Base-by-base conservation (phyloP, 139 green algal genomes). In the Gonium pectorale region DNA sequence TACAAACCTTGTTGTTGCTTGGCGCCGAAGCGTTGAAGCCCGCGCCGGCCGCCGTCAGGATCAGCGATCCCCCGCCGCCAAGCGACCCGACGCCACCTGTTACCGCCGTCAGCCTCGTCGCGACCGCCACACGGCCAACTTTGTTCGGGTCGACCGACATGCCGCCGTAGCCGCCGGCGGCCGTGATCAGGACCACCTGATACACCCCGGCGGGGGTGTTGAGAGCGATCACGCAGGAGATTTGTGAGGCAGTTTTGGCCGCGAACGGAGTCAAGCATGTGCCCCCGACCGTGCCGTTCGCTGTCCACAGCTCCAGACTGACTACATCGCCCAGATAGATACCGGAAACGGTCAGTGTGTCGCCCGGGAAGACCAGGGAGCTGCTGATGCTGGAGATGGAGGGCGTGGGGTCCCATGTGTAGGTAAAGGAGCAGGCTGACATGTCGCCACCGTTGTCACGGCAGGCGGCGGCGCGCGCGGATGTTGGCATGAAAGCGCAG, bases 1-100 rank as follows among this genome's bases (percentile, higher is more conserved):
- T 38, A 52, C 29, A 60, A 26, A 89, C 85, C n/a, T 51, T 31
- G 67, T 89, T 89, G 2, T 35, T 35, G 9, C 33, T 21, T 26
- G 19, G 68, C n/a, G 3, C 2, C 5, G 43, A 19, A 15, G 68
- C 24, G 44, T 78, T 78, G 68, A 78, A 78, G 44, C 9, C 44
- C 7, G 43, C 81, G 43, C 67, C 73, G n/a, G 2, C 21, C 1
- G 66, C 35, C 11, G 52, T 79, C 13, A 89, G 5, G 2, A 77
- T 82, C 2, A 89, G 15, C 29, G 1, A 33, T 29, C 38, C 29
- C 44, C 75, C 77, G 33, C 85, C 85, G 22, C n/a, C 52, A 41
- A 89, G 17, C 1, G 85, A 89, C 5, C 85, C 85, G 7, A 67
- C 59, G 37, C 5, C 15, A n/a, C n/a, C n/a, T 6, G 3, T 41